A percentile compares a stretch with the other conserved stretches of the same genome.
Conservation (phyloP, 345 rosid species). For the Pistacia integerrima region DNA sequence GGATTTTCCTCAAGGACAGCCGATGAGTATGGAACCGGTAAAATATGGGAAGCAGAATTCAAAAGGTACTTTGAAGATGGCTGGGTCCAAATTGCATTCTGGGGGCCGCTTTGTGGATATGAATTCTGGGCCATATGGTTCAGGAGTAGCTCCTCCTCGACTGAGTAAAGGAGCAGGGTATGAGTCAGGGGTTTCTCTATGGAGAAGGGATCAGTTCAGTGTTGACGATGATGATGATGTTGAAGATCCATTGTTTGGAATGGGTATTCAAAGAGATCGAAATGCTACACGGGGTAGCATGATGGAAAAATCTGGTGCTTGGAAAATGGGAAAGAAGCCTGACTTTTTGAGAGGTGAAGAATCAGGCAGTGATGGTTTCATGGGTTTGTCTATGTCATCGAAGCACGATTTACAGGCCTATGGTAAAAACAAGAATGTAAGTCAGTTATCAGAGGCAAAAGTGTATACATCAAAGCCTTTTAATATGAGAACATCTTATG, state of each 20-base stretch:
- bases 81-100: conserved; percentile 45
- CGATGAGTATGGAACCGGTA: conserved; percentile 35
- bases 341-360: conserved; percentile 47
- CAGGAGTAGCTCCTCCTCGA: conserved; percentile 39
- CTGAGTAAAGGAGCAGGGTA: conserved; percentile 42
- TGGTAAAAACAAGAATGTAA: conserved; percentile 41
- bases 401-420: conserved; percentile 49
- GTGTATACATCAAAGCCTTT: conserved; percentile 32
- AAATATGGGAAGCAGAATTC: conserved; percentile 64
- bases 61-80: conserved; percentile 60
- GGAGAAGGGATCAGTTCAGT: conserved; percentile 53
- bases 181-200: conserved; percentile 45
- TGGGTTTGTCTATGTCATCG: conserved; percentile 58
- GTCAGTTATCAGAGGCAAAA: conserved; percentile 38
- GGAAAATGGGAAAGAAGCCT: conserved; percentile 58
- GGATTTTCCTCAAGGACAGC: conserved; percentile 51
- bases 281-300: conserved; percentile 32
- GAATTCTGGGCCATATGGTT: conserved; percentile 49
- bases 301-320: conserved; percentile 45
- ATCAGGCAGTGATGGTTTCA: conserved; percentile 40
- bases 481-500: conserved; percentile 33
- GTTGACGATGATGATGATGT: conserved; percentile 42
- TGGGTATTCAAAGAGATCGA: conserved; percentile 49
- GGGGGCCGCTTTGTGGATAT: conserved; percentile 38
- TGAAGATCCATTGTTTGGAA: conserved; percentile 68